These are phyloP conservation scores for Cynara cardunculus DNA, from an alignment of 129 eudicot genomes.

Conservation along the genomic window DNA sequence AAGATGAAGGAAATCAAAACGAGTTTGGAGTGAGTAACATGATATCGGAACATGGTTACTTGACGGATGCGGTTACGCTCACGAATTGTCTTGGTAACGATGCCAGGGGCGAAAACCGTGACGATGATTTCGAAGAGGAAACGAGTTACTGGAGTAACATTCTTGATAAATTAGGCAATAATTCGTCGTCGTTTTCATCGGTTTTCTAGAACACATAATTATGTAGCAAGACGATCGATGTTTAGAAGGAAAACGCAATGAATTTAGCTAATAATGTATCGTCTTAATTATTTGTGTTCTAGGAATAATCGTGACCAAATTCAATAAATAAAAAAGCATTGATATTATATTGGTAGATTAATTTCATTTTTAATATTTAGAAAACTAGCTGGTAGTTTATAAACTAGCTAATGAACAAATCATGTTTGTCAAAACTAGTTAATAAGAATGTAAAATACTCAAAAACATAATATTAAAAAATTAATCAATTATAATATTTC, in stretches of 20 bases:
- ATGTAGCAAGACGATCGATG: constrained; percentile 1
- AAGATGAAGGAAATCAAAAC: constrained; percentile 14
- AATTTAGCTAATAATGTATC: neutral
- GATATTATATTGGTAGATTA: neutral
- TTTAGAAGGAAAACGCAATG: constrained; percentile 9
- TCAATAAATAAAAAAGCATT: constrained; percentile 4
- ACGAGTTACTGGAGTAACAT: constrained; percentile 47
- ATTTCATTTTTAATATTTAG: no score
- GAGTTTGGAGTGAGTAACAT: neutral
- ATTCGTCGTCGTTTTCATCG: constrained; percentile 22
- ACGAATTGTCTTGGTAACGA: constrained; percentile 12
- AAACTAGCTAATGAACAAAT: no score
- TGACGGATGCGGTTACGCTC: constrained; percentile 15
- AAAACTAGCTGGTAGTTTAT: no score
- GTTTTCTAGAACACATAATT: neutral
- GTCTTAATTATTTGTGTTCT: neutral
- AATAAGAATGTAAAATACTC: no score
- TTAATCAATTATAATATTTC: no score
- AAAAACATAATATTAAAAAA: no score
- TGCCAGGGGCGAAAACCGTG: neutral
- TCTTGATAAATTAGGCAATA: constrained; percentile 29
- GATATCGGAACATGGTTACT: constrained; percentile 23
- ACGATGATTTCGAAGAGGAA: constrained; percentile 29
- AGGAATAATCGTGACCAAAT: constrained; percentile 11
- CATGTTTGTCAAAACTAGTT: no score